phyloP scores from a whole-genome alignment of 306 rosid genomes.

The Comarum palustre region DNA sequence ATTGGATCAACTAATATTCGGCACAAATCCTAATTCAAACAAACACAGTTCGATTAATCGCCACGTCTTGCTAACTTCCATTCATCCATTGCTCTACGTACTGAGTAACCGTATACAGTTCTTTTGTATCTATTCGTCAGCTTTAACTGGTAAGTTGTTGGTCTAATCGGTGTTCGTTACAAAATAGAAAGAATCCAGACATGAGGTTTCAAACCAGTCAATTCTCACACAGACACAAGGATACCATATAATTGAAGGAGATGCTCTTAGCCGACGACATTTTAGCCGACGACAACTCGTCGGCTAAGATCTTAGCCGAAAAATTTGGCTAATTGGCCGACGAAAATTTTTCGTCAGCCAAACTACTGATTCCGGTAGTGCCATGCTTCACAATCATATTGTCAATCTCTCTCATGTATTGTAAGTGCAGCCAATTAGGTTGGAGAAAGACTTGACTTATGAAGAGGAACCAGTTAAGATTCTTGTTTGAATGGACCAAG shows the following conservation, averaged over 20 bases:
- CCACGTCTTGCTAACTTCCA: background rate
- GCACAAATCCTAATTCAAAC: slow-evolving; percentile 7
- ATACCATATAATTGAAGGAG: background rate
- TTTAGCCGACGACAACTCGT: too few relatives aligned
- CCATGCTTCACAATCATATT: too few relatives aligned
- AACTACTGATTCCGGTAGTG: too few relatives aligned
- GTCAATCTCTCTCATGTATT: too few relatives aligned
- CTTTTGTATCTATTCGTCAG: background rate
- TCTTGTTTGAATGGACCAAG: too few relatives aligned
- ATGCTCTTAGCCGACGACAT: background rate
- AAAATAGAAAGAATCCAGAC: background rate
- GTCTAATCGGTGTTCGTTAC: background rate
- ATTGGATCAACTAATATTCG: background rate
- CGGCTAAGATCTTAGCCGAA: too few relatives aligned
- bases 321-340: too few relatives aligned
- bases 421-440: too few relatives aligned
- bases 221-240: background rate
- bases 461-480: too few relatives aligned
- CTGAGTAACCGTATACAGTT: background rate
- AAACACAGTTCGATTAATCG: background rate
- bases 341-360: too few relatives aligned
- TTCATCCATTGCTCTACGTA: background rate
- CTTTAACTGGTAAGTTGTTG: background rate
- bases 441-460: too few relatives aligned
- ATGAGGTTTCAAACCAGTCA: slow-evolving; percentile 1